Base-by-base conservation (phyloP, 2,329 filamentous ascomycete genomes). In the Corynespora cassiicola region DNA sequence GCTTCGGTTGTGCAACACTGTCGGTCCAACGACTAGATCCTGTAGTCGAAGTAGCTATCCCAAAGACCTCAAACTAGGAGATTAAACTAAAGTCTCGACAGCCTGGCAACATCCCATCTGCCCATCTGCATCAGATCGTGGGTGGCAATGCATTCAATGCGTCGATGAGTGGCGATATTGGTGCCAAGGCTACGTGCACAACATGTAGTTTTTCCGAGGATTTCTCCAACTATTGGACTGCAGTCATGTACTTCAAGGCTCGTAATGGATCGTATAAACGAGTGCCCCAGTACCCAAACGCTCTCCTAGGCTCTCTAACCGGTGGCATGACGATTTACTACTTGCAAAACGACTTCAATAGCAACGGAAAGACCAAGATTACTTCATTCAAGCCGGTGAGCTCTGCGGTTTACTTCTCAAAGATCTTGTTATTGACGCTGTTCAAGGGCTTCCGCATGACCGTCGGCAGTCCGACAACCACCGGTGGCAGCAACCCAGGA, bases 11-110 rank as follows among this genome's bases (percentile, higher is more conserved):
- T 38, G 51, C 54, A 18, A 57, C 49, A 1, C 20, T 52, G 12
- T 52, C 46, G 15, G 54, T 61, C 14, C 56, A 63, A 28, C 54
- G 57, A 14, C 44, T 63, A 17, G 54, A 63, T 43, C 56, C 56
- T 9, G 44, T 63, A 11, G 53, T 63, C 23, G 47, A 54, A 29
- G 47, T 7, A 40, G 39, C 19, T 25, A 47, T 4, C 52, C 54
- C 17, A 52, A 57, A 19, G 41, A 54, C 5, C 52, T 54, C 15
- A 36, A 45, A 26, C 31, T 27, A 25, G 30, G 33, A n/a, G n/a
- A n/a, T n/a, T n/a, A n/a, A n/a, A n/a, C n/a, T n/a, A n/a, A n/a
- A n/a, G n/a, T n/a, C 17, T 16, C 9, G n/a, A 15, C 12, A 53
- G 38, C 36, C 44, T 23, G 32, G 39, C 6, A 19, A 32, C 16